These are phyloP conservation scores for Wilcoxina mikolae DNA, from an alignment of 495 filamentous ascomycete genomes.

Conservation along the genomic window DNA sequence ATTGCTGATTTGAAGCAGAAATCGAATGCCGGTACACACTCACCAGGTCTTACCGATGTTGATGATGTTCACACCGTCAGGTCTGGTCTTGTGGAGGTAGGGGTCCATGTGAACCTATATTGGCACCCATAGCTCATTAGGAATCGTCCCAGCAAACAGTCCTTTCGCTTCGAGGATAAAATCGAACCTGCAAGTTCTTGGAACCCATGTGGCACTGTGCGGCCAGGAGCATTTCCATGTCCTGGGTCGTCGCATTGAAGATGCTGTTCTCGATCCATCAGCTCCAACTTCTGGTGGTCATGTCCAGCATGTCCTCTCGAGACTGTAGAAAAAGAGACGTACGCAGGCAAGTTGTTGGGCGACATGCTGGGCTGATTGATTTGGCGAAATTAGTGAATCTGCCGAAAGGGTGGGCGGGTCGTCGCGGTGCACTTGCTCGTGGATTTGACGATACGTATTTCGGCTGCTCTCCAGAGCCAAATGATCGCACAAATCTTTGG, in stretches of 20 bases:
- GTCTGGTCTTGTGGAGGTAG: constrained; percentile 97
- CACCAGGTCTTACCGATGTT: constrained; percentile 99
- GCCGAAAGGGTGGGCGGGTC: constrained; percentile 1
- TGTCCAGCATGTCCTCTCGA: not conserved
- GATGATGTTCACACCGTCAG: constrained; percentile 93
- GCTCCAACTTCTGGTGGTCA: constrained; percentile 2
- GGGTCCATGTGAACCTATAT: constrained; percentile 88
- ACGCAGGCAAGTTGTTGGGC: constrained; percentile 11
- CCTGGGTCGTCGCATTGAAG: constrained; percentile 56
- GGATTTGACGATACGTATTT: constrained; percentile 9
- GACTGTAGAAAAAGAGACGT: constrained; percentile 1
- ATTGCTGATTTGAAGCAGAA: too few species aligned
- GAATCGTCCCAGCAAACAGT: constrained; percentile 1
- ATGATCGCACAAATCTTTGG: not conserved
- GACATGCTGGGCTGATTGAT: constrained; percentile 10
- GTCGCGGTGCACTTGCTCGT: constrained; percentile 6
- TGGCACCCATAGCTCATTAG: constrained; percentile 11
- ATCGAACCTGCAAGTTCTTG: constrained; percentile 76
- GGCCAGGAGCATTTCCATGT: constrained; percentile 98
- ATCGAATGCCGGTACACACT: too few species aligned
- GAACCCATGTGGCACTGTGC: constrained; percentile 93
- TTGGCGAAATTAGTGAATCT: constrained; percentile 7
- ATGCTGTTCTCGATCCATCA: constrained; percentile 33
- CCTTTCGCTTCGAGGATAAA: constrained; percentile 9
- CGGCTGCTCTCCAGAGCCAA: not conserved